Evolutionary conservation across 2,329 filamentous ascomycete genomes (phyloP).

Genomic region (Akanthomyces dipterigenus): DNA sequence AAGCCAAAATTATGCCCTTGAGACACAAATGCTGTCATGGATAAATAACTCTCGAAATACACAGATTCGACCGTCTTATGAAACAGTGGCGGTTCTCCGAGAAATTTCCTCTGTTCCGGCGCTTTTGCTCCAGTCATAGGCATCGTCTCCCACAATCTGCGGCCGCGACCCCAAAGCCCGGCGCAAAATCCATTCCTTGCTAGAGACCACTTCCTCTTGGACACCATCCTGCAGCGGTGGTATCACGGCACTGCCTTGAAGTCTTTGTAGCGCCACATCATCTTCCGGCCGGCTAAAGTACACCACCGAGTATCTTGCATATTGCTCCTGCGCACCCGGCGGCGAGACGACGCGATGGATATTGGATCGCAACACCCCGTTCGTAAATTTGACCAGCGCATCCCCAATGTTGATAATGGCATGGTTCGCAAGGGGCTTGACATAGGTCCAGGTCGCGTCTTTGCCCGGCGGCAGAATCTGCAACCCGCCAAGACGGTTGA

Average conservation of each 20-base stretch:
- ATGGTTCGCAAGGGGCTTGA: slow-evolving; percentile 2
- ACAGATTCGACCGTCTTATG: too few species aligned
- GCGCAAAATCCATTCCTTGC: slow-evolving; percentile 6
- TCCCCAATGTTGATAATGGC: slow-evolving; percentile 8
- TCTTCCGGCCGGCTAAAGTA: slow-evolving; percentile 9
- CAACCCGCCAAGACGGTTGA: slow-evolving; percentile 32
- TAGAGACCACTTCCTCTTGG: background rate
- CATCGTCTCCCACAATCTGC: background rate
- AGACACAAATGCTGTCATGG: too few species aligned
- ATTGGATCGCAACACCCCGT: slow-evolving; percentile 9
- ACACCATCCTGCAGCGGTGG: background rate
- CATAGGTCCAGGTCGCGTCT: slow-evolving; percentile 3
- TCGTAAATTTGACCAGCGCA: slow-evolving; percentile 9
- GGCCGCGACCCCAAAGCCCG: slow-evolving; percentile 8
- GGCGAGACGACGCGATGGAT: slow-evolving; percentile 8
- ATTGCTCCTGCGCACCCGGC: background rate
- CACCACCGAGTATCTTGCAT: slow-evolving; percentile 3
- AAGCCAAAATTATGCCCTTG: too few species aligned
- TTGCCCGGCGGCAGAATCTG: slow-evolving; percentile 26
- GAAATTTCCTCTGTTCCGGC: background rate
- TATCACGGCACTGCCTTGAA: background rate
- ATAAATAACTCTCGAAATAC: too few species aligned
- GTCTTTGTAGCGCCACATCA: background rate
- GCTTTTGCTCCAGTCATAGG: background rate
- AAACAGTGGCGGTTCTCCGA: background rate